Conservation (phyloP, 2,329 filamentous ascomycete species). For the Cladophialophora bantiana region DNA sequence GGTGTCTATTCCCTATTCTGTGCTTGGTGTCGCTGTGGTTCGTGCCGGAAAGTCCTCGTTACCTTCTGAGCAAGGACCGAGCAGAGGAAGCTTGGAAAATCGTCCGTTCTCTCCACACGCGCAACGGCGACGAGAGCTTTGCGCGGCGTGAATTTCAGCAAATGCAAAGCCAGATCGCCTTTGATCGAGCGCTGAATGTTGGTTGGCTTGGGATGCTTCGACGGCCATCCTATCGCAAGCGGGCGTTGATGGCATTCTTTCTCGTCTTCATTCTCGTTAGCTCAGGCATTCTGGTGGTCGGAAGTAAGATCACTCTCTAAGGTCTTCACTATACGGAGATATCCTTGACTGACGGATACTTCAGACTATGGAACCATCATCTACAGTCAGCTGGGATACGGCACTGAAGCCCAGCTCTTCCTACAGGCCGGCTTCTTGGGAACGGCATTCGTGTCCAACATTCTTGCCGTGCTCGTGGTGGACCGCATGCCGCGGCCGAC, state of each 20-base stretch:
- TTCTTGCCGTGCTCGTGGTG: constrained; percentile 6
- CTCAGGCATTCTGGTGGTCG: constrained; percentile 49
- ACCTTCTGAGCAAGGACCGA: constrained; percentile 19
- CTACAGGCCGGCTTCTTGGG: constrained; percentile 3
- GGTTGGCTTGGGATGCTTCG: constrained; percentile 3
- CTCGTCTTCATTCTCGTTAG: constrained; percentile 26
- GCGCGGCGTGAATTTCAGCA: constrained; percentile 18
- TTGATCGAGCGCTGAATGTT: not conserved
- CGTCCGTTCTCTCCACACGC: constrained; percentile 12
- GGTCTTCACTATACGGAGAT: no score
- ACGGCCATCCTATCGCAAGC: constrained; percentile 20
- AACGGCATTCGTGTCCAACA: constrained; percentile 22
- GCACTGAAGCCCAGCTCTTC: constrained; percentile 37
- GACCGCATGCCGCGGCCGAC: constrained; percentile 16
- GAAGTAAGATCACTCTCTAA: constrained; percentile 36
- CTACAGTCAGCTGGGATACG: constrained; percentile 54
- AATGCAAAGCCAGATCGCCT: constrained; percentile 25
- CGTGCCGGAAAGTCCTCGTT: constrained; percentile 28
- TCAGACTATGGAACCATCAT: constrained; percentile 51
- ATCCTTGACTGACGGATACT: no score
- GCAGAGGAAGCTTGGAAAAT: constrained; percentile 17
- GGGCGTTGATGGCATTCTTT: not conserved
- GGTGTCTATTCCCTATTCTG: constrained; percentile 7
- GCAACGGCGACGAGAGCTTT: constrained; percentile 8
- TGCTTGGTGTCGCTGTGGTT: constrained; percentile 11